Conservation (phyloP, 148 eudicot genomes). For the Fallopia convolvulus region DNA sequence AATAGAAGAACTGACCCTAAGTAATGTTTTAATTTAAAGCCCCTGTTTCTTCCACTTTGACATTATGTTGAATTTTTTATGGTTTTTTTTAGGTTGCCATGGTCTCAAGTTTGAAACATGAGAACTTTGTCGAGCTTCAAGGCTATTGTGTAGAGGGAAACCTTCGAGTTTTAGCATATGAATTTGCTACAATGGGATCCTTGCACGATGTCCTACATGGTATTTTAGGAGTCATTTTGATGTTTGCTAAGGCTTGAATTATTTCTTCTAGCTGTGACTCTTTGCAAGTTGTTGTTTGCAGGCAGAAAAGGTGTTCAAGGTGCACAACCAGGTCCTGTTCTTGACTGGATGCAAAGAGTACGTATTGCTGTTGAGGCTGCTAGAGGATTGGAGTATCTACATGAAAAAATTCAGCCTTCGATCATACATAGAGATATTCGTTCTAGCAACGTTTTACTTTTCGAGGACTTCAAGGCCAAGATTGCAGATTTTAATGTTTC, state of each 20-base stretch:
- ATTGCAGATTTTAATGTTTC: constrained; percentile 61
- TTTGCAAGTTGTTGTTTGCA: constrained; percentile 10
- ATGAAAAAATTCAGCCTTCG: constrained; percentile 51
- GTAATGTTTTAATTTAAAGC: no score
- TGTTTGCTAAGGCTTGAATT: background rate
- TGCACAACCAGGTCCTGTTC: constrained; percentile 66
- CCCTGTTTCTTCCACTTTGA: background rate
- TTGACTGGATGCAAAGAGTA: constrained; percentile 63
- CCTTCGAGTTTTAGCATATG: constrained; percentile 50
- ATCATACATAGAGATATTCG: constrained; percentile 60
- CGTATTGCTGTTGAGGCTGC: constrained; percentile 63
- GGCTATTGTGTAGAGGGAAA: constrained; percentile 64
- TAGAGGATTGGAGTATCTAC: constrained; percentile 56
- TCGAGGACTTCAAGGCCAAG: constrained; percentile 57
- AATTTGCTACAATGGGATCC: constrained; percentile 69
- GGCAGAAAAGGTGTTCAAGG: constrained; percentile 72
- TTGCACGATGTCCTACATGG: constrained; percentile 63
- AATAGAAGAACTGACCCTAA: no score
- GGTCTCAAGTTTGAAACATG: constrained; percentile 52
- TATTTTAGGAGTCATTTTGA: constrained; percentile 6
- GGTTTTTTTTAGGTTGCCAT: constrained; percentile 34
- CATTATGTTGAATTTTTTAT: background rate
- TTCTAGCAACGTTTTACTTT: constrained; percentile 54
- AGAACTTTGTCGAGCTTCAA: constrained; percentile 49
- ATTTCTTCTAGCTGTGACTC: background rate